Conservation (phyloP, 139 green algal species). For the Tetraselmis striata region DNA sequence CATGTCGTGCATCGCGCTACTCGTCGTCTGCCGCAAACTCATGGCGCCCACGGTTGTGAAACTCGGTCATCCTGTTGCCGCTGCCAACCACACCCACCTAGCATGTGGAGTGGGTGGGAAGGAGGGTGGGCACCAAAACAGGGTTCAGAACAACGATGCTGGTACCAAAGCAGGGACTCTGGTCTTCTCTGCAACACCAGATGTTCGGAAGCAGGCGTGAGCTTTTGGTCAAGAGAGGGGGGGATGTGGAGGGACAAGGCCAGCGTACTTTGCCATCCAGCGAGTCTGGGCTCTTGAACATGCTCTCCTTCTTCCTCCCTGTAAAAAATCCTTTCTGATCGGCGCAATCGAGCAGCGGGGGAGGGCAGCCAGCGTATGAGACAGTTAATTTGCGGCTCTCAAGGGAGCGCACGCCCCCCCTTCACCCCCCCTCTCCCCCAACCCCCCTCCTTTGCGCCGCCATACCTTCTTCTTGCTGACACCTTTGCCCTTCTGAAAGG, state of each 20-base stretch:
- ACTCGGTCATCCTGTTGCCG: neutral
- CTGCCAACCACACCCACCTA: neutral
- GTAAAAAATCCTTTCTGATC: neutral
- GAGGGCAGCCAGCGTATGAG: no score
- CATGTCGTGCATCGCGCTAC: no score
- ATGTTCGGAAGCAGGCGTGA: no score
- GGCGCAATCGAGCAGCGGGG: no score
- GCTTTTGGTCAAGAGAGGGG: no score
- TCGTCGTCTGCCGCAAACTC: neutral
- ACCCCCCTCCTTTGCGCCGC: neutral
- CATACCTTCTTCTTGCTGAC: neutral
- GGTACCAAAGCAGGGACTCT: no score
- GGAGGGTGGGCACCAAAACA: no score
- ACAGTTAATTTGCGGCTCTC: no score
- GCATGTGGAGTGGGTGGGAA: neutral
- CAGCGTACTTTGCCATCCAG: neutral
- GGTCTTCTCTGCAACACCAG: no score
- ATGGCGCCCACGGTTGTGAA: neutral
- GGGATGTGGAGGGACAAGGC: neutral
- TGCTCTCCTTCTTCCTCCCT: neutral
- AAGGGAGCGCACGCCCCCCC: neutral
- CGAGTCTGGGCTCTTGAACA: neutral
- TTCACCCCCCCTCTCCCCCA: neutral
- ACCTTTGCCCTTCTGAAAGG: neutral
- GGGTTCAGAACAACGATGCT: no score